These are phyloP conservation scores for Neurospora sp. DNA, from an alignment of 495 filamentous ascomycete genomes.

Conservation along the genomic window DNA sequence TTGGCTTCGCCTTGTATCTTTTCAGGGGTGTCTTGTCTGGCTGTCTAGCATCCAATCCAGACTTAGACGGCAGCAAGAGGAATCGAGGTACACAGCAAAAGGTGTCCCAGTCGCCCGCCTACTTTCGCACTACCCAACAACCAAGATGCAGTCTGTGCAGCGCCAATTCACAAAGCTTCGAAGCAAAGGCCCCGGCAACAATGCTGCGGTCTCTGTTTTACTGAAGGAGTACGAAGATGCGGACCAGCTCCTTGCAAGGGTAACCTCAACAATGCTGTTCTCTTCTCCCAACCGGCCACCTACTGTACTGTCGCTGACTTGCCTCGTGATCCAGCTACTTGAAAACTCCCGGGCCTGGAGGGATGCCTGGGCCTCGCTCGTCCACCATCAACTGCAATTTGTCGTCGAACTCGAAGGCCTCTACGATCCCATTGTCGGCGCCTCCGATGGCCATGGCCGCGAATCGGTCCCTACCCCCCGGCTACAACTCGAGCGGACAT, in stretches of 20 bases:
- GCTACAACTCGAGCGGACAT: conserved; percentile 53
- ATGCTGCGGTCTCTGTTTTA: conserved; percentile 64
- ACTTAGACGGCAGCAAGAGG: background rate
- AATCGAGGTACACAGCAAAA: background rate
- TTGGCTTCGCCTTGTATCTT: background rate
- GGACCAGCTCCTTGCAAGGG: conserved; percentile 65
- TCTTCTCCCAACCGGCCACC: background rate
- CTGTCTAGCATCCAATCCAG: background rate
- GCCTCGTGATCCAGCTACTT: conserved; percentile 51
- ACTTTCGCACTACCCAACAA: background rate
- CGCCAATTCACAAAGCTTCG: conserved; percentile 63
- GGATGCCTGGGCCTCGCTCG: conserved; percentile 71
- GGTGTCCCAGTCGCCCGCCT: background rate
- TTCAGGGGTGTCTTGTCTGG: background rate
- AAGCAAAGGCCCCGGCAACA: conserved; percentile 59
- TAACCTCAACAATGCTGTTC: conserved; percentile 21
- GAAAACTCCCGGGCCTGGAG: conserved; percentile 74
- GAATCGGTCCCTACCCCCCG: conserved; percentile 52
- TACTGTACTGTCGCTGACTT: conserved; percentile 2
- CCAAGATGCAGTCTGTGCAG: conserved; percentile 70
- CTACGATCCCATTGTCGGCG: conserved; percentile 72
- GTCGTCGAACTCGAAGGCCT: conserved; percentile 63
- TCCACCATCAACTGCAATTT: conserved; percentile 59
- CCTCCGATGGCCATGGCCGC: conserved; percentile 40
- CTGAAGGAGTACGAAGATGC: conserved; percentile 78